These are phyloP conservation scores for Zizania palustris DNA, from an alignment of 202 grass and related monocot genomes.

Conservation along the genomic window DNA sequence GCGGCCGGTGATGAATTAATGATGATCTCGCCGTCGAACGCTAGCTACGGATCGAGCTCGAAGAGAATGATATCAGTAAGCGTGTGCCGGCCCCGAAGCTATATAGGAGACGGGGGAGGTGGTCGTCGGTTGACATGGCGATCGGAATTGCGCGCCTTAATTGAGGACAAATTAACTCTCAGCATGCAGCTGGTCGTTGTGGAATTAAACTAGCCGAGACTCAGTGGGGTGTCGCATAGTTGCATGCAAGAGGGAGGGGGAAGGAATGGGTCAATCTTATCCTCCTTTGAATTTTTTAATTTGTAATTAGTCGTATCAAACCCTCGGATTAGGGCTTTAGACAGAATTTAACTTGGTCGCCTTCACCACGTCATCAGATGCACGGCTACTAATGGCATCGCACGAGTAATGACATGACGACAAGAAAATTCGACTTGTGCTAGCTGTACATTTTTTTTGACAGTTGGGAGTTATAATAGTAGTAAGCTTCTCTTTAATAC, in stretches of 20 bases:
- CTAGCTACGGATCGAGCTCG: slow-evolving; percentile 3
- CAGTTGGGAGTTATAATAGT: not conserved
- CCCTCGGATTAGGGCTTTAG: not conserved
- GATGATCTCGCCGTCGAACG: not conserved
- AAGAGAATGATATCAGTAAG: slow-evolving; percentile 23
- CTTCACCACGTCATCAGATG: slow-evolving; percentile 7
- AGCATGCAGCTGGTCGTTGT: not conserved
- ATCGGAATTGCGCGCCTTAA: not conserved
- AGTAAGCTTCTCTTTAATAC: too few relatives aligned
- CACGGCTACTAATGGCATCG: not conserved
- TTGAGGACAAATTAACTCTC: slow-evolving; percentile 17
- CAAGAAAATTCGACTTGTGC: not conserved
- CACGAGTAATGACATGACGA: not conserved
- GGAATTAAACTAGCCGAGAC: not conserved
- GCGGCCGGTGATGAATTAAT: not conserved
- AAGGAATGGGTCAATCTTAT: slow-evolving; percentile 48
- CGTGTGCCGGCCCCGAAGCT: not conserved
- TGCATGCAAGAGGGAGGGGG: not conserved
- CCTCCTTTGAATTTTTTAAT: not conserved
- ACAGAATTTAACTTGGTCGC: not conserved
- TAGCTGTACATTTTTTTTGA: not conserved
- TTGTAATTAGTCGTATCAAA: not conserved
- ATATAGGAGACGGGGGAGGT: slow-evolving; percentile 37
- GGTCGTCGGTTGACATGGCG: slow-evolving; percentile 35
- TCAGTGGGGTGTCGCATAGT: slow-evolving; percentile 16